phyloP scores from a whole-genome alignment of 2,329 filamentous ascomycete species.

The Fusarium cicatricum region DNA sequence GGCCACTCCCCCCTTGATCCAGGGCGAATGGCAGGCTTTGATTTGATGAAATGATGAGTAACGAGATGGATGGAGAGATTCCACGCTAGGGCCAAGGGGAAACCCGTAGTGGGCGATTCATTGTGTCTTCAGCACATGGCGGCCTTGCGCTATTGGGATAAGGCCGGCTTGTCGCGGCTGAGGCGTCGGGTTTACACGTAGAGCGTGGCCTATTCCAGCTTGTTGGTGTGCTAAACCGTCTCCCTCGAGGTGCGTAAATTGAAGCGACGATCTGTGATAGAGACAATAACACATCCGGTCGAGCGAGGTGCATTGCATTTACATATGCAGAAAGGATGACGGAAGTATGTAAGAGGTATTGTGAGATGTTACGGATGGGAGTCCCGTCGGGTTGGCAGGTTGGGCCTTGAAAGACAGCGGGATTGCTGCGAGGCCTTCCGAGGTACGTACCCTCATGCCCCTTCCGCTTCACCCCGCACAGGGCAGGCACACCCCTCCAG shows the following conservation, averaged over 20 bases:
- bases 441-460: not conserved
- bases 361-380: slow-evolving; percentile 1
- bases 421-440: not conserved
- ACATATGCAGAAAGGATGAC: not conserved
- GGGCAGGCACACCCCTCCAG: slow-evolving; percentile 33
- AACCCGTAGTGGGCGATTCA: slow-evolving; percentile 17
- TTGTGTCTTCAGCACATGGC: slow-evolving; percentile 5
- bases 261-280: not conserved
- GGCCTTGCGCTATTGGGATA: slow-evolving; percentile 10
- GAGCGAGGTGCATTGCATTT: not conserved
- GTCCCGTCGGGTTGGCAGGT: not conserved
- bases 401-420: not conserved
- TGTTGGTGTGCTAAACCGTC: not conserved
- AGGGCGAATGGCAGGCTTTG: slow-evolving; percentile 8
- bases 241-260: not conserved
- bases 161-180: slow-evolving; percentile 29
- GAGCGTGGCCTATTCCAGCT: not conserved
- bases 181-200: not conserved
- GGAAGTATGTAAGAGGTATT: not conserved
- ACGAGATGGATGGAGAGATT: not conserved
- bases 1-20: slow-evolving; percentile 12
- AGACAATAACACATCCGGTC: not conserved
- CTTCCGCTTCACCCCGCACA: slow-evolving; percentile 29
- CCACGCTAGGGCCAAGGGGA: slow-evolving; percentile 33
- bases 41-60: slow-evolving; percentile 14